Percentiles rank a stretch among this genome's conserved stretches.
Conservation (phyloP, 805 yeast genomes). For the Saccharomycopsis babjevae region DNA sequence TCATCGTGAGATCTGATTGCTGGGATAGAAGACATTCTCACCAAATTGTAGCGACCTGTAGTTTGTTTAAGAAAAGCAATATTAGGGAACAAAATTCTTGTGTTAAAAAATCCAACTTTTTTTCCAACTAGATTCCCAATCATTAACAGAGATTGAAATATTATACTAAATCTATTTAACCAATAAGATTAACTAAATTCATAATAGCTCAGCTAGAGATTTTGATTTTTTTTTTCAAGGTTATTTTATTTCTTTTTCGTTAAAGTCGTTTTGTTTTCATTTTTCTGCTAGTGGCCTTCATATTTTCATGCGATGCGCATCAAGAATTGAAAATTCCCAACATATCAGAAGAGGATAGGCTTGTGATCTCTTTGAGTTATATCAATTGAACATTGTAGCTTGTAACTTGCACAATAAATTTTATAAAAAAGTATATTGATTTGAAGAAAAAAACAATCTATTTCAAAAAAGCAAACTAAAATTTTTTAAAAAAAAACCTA, state of each 20-base stretch:
- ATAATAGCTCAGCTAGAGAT: not conserved
- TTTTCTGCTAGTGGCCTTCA: too few relatives aligned
- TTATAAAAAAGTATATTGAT: not conserved
- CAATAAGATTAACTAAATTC: not conserved
- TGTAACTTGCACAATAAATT: not conserved
- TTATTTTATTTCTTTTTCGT: not conserved
- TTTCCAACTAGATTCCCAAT: not conserved
- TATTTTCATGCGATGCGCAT: not conserved
- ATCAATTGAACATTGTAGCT: too few relatives aligned
- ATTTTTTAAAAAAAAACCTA: too few relatives aligned
- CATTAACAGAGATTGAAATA: not conserved
- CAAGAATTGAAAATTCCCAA: not conserved
- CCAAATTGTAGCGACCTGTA: not conserved
- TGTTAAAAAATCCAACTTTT: not conserved
- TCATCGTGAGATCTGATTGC: not conserved
- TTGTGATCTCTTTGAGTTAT: too few relatives aligned
- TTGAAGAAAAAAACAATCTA: too few relatives aligned
- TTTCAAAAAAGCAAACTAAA: too few relatives aligned
- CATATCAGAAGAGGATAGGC: too few relatives aligned
- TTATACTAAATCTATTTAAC: not conserved
- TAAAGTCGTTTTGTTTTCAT: not conserved
- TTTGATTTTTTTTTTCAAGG: not conserved
- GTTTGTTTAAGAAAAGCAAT: too few relatives aligned
- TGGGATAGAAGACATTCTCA: not conserved
- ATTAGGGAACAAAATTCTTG: not conserved